Evolutionary conservation across 2,329 filamentous ascomycete genomes (phyloP), one percentile per base, ranked within the genome.

Genomic region (Furcasterigmium furcatum): DNA sequence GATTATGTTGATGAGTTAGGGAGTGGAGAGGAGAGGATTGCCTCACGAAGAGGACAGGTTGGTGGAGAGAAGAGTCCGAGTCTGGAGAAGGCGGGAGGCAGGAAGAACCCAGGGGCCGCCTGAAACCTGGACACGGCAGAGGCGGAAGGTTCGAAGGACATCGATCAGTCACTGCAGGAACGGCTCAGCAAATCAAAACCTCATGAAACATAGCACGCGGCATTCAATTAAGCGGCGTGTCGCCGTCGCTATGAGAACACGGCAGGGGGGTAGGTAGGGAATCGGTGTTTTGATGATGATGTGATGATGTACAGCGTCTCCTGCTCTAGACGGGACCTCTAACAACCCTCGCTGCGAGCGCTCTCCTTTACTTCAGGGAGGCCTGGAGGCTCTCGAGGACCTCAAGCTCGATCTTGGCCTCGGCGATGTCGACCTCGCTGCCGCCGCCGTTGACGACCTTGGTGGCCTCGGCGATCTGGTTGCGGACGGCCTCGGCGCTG

Each of bases 371-470:
- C 80, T 91, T 92, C 66, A 92, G 76, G 60, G 79, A 82, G 60
- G 85, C 83, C 73, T 91, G 85, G 62, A 94, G 79, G 67, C 82
- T 88, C 80, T 94, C 88, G 59, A 94, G 79, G 62, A 92, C 86
- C 90, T 99, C 94, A 59, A 99, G 76, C 81, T 97, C 92, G 68
- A 99, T 92, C 84, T 96, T 97, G 58, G 94, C 94, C 84, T 99
- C 94, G 55, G 92, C 92, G 73, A 97, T 88, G 65, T 97, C 94
- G 75, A 91, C 86, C 82, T 96, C 94, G 71, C 90, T 96, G 64
- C 92, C 94, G 65, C 78, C 84, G 64, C 94, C 94, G 68, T 74
- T 84, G 61, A 86, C 91, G 65, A 97, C 85, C 85, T 96, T 97
- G 76, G 96, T 89, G 56, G 91, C 91, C 78, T 99, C 94, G 51